A percentile compares a stretch with the other conserved stretches of the same genome.
Conservation (phyloP, 306 rosid genomes). For the Pueraria montana region DNA sequence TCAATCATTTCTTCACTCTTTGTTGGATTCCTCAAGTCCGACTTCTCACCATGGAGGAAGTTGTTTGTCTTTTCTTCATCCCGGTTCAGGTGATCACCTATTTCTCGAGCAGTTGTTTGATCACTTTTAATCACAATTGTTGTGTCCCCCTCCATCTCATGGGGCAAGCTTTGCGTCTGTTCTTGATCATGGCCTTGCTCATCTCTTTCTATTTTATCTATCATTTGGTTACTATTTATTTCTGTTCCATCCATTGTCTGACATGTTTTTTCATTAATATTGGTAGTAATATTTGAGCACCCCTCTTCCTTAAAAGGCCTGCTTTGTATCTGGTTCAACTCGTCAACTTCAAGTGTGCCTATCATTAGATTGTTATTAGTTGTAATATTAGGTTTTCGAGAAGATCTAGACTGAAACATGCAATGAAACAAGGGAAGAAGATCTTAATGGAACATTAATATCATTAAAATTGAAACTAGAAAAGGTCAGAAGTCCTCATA, state of each 20-base stretch:
- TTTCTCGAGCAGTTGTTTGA: conserved; percentile 23
- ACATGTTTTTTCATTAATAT: neutral
- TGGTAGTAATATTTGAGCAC: conserved; percentile 19
- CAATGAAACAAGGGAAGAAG: conserved; percentile 19
- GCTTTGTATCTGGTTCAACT: conserved; percentile 14
- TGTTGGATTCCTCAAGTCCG: conserved; percentile 1
- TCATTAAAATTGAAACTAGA: neutral
- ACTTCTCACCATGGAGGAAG: conserved; percentile 18
- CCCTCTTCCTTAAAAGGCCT: conserved; percentile 29
- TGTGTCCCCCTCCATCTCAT: conserved; percentile 37
- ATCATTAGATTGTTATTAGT: conserved; percentile 40
- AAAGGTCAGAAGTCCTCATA: conserved; percentile 6
- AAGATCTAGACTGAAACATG: conserved; percentile 22
- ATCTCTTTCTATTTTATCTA: conserved; percentile 33
- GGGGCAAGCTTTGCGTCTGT: conserved; percentile 38
- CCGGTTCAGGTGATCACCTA: conserved; percentile 6
- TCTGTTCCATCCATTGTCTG: conserved; percentile 25
- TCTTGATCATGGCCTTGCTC: conserved; percentile 27
- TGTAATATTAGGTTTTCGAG: conserved; percentile 22
- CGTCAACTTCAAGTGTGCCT: conserved; percentile 39
- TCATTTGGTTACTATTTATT: conserved; percentile 34
- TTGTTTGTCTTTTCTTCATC: conserved; percentile 19
- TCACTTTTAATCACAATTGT: conserved; percentile 6
- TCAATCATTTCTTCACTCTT: conserved; percentile 28
- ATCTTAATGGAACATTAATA: conserved; percentile 5